These are phyloP conservation scores for Suhomyces tanzawaensis DNA, from an alignment of 805 yeast species.

Conservation along the genomic window DNA sequence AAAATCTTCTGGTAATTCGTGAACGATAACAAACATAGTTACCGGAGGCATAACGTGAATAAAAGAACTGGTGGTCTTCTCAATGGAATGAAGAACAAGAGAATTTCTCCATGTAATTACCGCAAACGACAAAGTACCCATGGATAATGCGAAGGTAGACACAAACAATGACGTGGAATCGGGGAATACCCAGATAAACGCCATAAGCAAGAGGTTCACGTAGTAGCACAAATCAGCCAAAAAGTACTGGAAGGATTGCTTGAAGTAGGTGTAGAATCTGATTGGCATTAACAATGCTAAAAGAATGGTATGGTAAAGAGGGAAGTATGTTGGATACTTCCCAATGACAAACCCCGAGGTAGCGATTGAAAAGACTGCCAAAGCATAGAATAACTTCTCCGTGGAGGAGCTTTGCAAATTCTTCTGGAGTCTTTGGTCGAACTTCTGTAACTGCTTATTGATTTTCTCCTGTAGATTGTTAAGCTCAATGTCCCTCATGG, in stretches of 20 bases:
- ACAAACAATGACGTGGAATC: constrained; percentile 68
- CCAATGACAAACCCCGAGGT: constrained; percentile 76
- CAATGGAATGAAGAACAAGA: constrained; percentile 84
- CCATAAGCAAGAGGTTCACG: constrained; percentile 67
- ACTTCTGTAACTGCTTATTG: constrained; percentile 29
- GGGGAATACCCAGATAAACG: constrained; percentile 84
- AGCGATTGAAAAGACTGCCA: constrained; percentile 66
- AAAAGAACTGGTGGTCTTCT: constrained; percentile 86
- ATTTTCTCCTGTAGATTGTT: constrained; percentile 29
- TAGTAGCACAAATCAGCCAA: constrained; percentile 93
- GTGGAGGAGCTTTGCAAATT: constrained; percentile 35
- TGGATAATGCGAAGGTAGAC: constrained; percentile 79
- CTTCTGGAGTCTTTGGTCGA: constrained; percentile 36
- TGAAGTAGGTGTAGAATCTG: constrained; percentile 77
- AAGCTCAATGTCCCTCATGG: constrained; percentile 23
- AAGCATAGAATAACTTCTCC: constrained; percentile 80
- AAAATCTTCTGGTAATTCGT: constrained; percentile 57
- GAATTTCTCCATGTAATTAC: constrained; percentile 96
- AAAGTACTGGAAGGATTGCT: constrained; percentile 76
- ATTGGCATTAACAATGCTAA: constrained; percentile 74
- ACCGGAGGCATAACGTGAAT: constrained; percentile 91
- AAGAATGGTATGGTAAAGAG: constrained; percentile 64
- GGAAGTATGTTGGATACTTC: constrained; percentile 72
- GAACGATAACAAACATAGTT: constrained; percentile 82
- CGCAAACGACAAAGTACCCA: constrained; percentile 90